These are phyloP conservation scores for Pisolithus orientalis DNA, from an alignment of 768 basidiomycete genomes.

Conservation along the genomic window DNA sequence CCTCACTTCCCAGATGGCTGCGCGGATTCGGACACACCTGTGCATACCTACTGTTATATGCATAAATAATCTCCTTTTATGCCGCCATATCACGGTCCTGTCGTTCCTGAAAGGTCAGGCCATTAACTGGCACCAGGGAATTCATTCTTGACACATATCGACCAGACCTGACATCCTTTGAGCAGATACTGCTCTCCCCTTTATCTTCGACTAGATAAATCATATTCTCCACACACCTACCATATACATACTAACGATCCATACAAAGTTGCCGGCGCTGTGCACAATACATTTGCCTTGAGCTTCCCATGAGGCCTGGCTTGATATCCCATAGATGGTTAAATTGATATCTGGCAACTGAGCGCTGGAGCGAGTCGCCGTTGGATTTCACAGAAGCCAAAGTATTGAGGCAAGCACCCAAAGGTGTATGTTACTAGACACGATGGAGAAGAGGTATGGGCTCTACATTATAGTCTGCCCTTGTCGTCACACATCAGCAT, in stretches of 20 bases:
- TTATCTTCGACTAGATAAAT: conserved; percentile 2
- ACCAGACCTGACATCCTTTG: not conserved
- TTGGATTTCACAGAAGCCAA: not conserved
- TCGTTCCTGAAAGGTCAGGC: too few species aligned
- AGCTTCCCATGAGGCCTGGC: conserved; percentile 23
- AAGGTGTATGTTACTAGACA: not conserved
- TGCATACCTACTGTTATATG: not conserved
- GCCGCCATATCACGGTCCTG: too few species aligned
- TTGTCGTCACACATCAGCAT: not conserved
- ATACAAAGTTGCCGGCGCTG: not conserved
- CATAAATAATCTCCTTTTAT: too few species aligned
- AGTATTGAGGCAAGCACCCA: not conserved
- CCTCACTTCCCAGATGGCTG: not conserved
- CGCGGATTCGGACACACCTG: not conserved
- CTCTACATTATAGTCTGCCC: not conserved
- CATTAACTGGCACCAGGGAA: too few species aligned
- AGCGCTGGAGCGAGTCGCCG: conserved; percentile 2
- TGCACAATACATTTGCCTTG: conserved; percentile 11
- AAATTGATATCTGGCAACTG: conserved; percentile 10
- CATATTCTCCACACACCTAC: not conserved
- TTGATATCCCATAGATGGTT: conserved; percentile 15
- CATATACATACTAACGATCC: conserved; percentile 3
- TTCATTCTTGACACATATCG: conserved; percentile 1
- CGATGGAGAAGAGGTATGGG: not conserved
- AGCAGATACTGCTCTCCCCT: not conserved